phyloP scores from a whole-genome alignment of 805 yeast genomes.

The Sungouiozyma intestinalis region DNA sequence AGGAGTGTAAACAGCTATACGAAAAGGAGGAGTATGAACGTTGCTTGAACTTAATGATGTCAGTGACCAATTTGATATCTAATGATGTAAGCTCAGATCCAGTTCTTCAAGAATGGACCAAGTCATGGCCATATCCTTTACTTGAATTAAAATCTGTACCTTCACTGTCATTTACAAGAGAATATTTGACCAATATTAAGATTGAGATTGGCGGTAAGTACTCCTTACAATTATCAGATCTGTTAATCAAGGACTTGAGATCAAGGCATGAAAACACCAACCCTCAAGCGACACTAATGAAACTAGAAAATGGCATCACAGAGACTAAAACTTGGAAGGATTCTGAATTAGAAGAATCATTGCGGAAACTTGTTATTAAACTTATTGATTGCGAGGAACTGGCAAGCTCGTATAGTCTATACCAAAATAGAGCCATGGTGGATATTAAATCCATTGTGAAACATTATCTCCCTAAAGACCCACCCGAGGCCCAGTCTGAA shows the following conservation, averaged over 20 bases:
- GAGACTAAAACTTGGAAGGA: constrained; percentile 22
- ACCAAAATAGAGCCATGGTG: constrained; percentile 55
- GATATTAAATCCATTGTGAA: constrained; percentile 70
- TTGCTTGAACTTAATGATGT: constrained; percentile 48
- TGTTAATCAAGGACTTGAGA: constrained; percentile 52
- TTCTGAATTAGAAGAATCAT: constrained; percentile 33
- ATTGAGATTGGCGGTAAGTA: constrained; percentile 63
- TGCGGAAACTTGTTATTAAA: constrained; percentile 42
- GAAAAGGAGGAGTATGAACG: constrained; percentile 36
- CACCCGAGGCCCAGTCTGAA: constrained; percentile 1
- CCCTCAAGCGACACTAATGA: constrained; percentile 37
- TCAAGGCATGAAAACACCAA: constrained; percentile 43
- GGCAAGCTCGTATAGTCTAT: constrained; percentile 48
- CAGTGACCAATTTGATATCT: constrained; percentile 46
- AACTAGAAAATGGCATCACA: constrained; percentile 28
- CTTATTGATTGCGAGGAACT: constrained; percentile 54
- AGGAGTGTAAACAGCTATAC: constrained; percentile 25
- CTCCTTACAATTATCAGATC: constrained; percentile 43
- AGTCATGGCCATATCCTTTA: constrained; percentile 34
- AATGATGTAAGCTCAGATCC: constrained; percentile 35
- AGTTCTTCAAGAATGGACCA: constrained; percentile 23
- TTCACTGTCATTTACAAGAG: constrained; percentile 33
- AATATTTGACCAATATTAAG: constrained; percentile 44
- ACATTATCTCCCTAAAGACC: constrained; percentile 46
- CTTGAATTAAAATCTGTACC: constrained; percentile 25